phyloP scores from a whole-genome alignment of 2,329 filamentous ascomycete genomes.

The Penicillium sp. region DNA sequence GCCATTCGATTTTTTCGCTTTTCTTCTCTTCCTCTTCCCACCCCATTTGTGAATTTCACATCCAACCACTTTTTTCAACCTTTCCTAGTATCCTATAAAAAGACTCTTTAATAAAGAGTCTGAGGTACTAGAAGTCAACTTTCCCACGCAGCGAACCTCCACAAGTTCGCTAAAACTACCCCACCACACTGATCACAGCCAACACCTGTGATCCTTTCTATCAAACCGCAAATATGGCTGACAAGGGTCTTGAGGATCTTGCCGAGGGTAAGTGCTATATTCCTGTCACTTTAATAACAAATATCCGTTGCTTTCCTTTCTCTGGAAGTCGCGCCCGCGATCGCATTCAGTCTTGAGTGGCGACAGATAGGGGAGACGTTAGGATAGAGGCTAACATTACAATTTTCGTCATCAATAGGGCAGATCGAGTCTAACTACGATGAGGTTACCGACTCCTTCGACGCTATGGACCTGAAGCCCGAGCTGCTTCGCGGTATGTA shows the following conservation, averaged over 20 bases:
- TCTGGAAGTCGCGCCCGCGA: neutral
- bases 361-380: neutral
- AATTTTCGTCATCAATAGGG: conserved; percentile 57
- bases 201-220: conserved; percentile 68
- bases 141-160: conserved; percentile 29
- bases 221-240: conserved; percentile 86
- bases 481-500: conserved; percentile 89
- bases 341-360: conserved; percentile 8
- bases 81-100: conserved; percentile 29
- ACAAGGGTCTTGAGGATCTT: conserved; percentile 98
- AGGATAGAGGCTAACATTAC: conserved; percentile 13
- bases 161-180: conserved; percentile 37
- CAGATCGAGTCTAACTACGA: conserved; percentile 99
- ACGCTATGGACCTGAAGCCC: conserved; percentile 94
- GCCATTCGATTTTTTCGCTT: conserved; percentile 24
- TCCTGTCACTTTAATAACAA: conserved; percentile 5
- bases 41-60: conserved; percentile 24
- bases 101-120: conserved; percentile 34
- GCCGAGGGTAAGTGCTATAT: conserved; percentile 72
- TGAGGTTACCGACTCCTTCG: conserved; percentile 98
- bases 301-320: neutral
- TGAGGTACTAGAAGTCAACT: conserved; percentile 32
- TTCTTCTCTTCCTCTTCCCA: conserved; percentile 24
- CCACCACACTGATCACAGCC: conserved; percentile 61
- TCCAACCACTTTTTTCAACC: conserved; percentile 16